Base-by-base conservation (phyloP, 495 filamentous ascomycete species). In the Penicillium steckii region DNA sequence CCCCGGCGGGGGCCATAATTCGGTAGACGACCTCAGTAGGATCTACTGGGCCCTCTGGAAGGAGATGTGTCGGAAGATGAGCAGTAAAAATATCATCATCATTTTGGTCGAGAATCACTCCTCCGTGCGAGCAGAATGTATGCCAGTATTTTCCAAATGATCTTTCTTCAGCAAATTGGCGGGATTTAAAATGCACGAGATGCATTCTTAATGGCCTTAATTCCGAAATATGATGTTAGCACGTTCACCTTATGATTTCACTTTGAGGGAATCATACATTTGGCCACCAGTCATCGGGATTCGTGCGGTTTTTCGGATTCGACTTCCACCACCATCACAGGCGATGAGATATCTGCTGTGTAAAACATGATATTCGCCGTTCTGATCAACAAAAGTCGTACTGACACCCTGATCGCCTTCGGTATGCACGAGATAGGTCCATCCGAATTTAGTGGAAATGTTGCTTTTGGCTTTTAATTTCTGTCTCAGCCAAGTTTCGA, bases 141-240 rank as follows among this genome's bases (percentile, higher is more conserved):
- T 70, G 65, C 67, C 69, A 69, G 44, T 65, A 70, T 27, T 56
- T 55, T 6, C 62, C 62, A 18, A 52, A 52, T 12, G 26, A 19
- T 13, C 49, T 56, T 5, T 59, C 25, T 4, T 53, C 27, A 1
- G 56, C 40, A 2, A 72, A 55, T n/a, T 70, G 52, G 30, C 23
- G 29, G 0, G 67, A 70, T 35, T 55, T 59, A 50, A 70, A 72
- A 38, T 72, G 65, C 8, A 72, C 58, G 1, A 72, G 56, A 23
- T 53, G 46, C 21, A 68, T 40, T 5, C 21, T 41, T 6, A 24
- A 25, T 21, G 66, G 66, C 33, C 61, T 66, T 8, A 15, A 26
- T 19, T 22, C 17, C n/a, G n/a, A n/a, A n/a, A n/a, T n/a, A n/a
- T 40, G 18, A 12, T 21, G 13, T 41, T 41, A 41, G 38, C 4